Evolutionary conservation across 139 green algal species (phyloP), one percentile per base, ranked within the genome.

Genomic region (Mesotaenium endlicherianum): DNA sequence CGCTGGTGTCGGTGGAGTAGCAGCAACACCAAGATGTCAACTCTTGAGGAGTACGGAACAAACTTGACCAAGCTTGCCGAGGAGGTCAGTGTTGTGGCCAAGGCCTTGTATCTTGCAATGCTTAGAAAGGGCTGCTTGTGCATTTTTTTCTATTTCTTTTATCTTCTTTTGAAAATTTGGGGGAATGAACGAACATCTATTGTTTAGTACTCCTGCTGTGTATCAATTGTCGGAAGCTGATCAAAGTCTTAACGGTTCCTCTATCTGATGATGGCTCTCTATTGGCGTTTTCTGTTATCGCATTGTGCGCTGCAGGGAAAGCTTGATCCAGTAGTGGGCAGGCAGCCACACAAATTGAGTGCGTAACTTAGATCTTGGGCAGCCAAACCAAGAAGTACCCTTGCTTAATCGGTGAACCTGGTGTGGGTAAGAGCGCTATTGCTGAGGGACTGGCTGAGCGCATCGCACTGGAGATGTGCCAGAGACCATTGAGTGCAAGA

Each of bases 401-500:
- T 26, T 98, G 96, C 91, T 92, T 99, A 1, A 97, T 98, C 68
- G 96, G 96, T 39, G 96, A 99, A 92, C 96, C 96, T 8, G 96
- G 96, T 69, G 96, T 99, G 40, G 96, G 96, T 72, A 99, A 99
- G 92, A 98, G 96, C 3, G 96, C 96, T 30, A 95, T 99, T 85
- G 94, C 95, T 34, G 96, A 99, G 93, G 96, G 96, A 58, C 93
- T 99, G 69, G 96, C 96, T 8, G 94, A 98, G 91, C 92, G 92
- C 79, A 99, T 99, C 82, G 92, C 93, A 88, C 79, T 26, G 94
- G 94, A n/a, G 94, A 99, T 83, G 94, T 98, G 50, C 96, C 96
- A 2, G 96, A 99, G 93, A 99, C 96, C 8, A 97, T 99, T 77
- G 96, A 99, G 92, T 95, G 95, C 89, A 99, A 99, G 94, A 94